phyloP scores from a whole-genome alignment of 2,329 filamentous ascomycete genomes.

The Hymenoscyphus repandus region DNA sequence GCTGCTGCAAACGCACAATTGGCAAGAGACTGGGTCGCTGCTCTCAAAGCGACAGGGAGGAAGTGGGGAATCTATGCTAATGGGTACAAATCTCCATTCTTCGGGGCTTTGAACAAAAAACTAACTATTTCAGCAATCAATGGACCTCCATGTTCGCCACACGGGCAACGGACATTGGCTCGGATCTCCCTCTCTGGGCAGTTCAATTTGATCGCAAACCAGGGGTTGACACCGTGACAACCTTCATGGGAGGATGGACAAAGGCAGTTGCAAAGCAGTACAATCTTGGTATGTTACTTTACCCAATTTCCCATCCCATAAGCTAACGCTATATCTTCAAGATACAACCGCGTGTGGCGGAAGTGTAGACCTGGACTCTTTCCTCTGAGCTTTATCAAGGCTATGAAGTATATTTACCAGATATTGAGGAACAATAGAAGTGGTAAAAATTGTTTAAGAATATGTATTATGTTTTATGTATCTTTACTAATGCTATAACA shows the following conservation, averaged over 20 bases:
- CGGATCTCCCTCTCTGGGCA: slow-evolving; percentile 25
- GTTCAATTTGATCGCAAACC: slow-evolving; percentile 20
- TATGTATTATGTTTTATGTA: too few relatives aligned
- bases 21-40: slow-evolving; percentile 22
- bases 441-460: too few relatives aligned
- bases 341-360: too few relatives aligned
- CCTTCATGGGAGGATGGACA: slow-evolving; percentile 25
- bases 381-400: too few relatives aligned
- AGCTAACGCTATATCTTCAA: too few relatives aligned
- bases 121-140: slow-evolving; percentile 18
- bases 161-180: slow-evolving; percentile 21
- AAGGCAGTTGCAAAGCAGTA: slow-evolving; percentile 24
- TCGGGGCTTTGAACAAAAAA: not conserved
- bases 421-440: too few relatives aligned
- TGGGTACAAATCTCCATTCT: slow-evolving; percentile 12
- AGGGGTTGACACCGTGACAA: slow-evolving; percentile 20
- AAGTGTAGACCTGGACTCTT: too few relatives aligned
- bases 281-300: slow-evolving; percentile 14
- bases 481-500: too few relatives aligned
- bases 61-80: slow-evolving; percentile 27
- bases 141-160: slow-evolving; percentile 23
- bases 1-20: slow-evolving; percentile 18
- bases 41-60: slow-evolving; percentile 14
- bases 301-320: not conserved
- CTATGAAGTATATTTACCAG: too few relatives aligned